These are phyloP conservation scores for Aureobasidium musti DNA, from an alignment of 2,329 filamentous ascomycete species.

Conservation along the genomic window DNA sequence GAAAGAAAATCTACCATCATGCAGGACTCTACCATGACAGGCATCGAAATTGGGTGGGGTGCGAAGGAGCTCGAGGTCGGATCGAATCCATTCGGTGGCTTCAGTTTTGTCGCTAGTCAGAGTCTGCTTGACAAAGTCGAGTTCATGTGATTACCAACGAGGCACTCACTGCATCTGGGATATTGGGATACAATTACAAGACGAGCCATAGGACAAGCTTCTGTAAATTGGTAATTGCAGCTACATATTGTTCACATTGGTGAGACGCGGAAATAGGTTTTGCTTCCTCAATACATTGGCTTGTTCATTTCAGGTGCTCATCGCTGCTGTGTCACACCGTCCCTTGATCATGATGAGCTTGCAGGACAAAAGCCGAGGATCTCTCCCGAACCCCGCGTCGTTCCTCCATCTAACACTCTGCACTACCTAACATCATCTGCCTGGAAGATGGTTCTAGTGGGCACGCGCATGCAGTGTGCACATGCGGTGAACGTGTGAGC, in stretches of 20 bases:
- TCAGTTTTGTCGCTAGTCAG: slow-evolving; percentile 56
- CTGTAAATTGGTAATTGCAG: not conserved
- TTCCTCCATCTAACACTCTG: not conserved
- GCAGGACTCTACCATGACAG: slow-evolving; percentile 26
- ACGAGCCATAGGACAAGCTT: not conserved
- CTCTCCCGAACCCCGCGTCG: not conserved
- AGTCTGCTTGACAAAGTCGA: slow-evolving; percentile 50
- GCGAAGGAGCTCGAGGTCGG: slow-evolving; percentile 34
- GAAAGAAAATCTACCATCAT: slow-evolving; percentile 35
- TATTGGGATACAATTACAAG: not conserved
- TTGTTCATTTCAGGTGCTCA: not conserved
- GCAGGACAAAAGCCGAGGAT: not conserved
- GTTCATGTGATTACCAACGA: slow-evolving; percentile 34
- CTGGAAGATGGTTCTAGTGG: not conserved
- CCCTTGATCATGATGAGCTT: not conserved
- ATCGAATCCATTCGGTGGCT: slow-evolving; percentile 55
- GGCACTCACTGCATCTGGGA: not conserved
- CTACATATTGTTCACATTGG: not conserved
- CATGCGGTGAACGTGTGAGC: slow-evolving; percentile 1
- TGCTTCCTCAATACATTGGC: not conserved
- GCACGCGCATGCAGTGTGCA: not conserved
- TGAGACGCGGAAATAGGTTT: not conserved
- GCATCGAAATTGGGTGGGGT: slow-evolving; percentile 29
- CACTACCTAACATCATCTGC: not conserved
- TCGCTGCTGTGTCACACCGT: not conserved